These are phyloP conservation scores for Eucalyptus rudis DNA, from an alignment of 345 rosid species.

Conservation along the genomic window DNA sequence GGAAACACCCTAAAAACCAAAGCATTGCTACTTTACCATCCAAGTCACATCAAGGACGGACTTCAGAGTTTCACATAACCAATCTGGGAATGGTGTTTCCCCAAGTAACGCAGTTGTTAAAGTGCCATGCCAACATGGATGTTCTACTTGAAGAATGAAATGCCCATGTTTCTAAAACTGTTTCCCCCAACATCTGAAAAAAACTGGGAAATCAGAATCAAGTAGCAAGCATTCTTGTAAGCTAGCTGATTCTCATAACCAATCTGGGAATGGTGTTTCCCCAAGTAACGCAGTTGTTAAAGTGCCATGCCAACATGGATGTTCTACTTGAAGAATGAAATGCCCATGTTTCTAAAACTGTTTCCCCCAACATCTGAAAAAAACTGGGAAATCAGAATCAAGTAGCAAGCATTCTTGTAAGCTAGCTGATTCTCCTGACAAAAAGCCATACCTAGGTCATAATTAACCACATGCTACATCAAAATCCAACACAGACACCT, in stretches of 20 bases:
- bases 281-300: background rate
- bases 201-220: background rate
- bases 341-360: background rate
- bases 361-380: background rate
- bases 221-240: background rate
- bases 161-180: background rate
- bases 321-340: background rate
- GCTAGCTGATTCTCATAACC: background rate
- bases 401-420: background rate
- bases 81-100: background rate
- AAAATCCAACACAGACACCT: background rate
- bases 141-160: background rate
- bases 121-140: background rate
- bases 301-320: background rate
- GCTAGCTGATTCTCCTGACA: background rate
- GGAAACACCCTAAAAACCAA: background rate
- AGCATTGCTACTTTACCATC: background rate
- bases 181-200: background rate
- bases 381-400: background rate
- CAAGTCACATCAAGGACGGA: background rate
- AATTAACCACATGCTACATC: background rate
- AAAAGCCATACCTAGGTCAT: background rate
- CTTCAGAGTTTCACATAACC: background rate
- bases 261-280: background rate
- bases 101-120: background rate